A percentile compares a stretch with the other conserved stretches of the same genome.
phyloP scores from a whole-genome alignment of 768 basidiomycete species.

The Trametopsis cervina region DNA sequence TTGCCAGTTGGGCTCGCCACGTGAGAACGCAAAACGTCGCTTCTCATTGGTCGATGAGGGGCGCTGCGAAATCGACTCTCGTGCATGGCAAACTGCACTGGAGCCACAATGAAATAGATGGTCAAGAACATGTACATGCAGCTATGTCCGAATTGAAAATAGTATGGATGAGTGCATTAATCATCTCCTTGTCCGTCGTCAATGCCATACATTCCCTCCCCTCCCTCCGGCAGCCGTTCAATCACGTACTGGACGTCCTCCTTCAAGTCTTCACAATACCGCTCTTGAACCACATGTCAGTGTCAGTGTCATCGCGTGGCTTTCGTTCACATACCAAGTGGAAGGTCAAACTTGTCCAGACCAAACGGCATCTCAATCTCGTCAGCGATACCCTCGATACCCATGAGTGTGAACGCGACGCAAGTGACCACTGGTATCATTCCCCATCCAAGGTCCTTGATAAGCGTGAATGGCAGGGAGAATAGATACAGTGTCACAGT shows the following conservation, averaged over 20 bases:
- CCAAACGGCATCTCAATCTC: constrained; percentile 96
- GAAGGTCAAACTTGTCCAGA: constrained; percentile 62
- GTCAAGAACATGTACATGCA: no score
- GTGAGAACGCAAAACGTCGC: constrained; percentile 3
- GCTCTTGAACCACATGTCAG: constrained; percentile 37
- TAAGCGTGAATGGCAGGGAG: constrained; percentile 80
- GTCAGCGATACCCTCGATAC: constrained; percentile 93
- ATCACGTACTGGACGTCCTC: constrained; percentile 82
- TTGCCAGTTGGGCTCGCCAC: constrained; percentile 1
- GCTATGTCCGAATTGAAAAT: no score
- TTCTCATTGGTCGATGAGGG: constrained; percentile 2
- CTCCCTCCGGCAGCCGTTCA: constrained; percentile 64
- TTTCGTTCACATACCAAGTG: constrained; percentile 54
- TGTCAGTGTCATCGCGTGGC: neutral
- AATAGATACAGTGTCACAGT: constrained; percentile 91
- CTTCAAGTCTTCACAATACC: constrained; percentile 79
- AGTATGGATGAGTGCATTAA: constrained; percentile 31
- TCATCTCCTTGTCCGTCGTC: constrained; percentile 83
- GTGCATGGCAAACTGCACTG: no score
- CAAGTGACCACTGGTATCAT: constrained; percentile 83
- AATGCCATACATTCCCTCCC: constrained; percentile 61
- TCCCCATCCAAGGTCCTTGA: constrained; percentile 76
- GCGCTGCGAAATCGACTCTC: no score
- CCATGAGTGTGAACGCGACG: constrained; percentile 88
- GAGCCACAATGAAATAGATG: no score